Percentiles rank a stretch among this genome's conserved stretches.
Evolutionary conservation across 2,329 filamentous ascomycete genomes (phyloP).

Genomic region (Colletotrichum plurivorum): DNA sequence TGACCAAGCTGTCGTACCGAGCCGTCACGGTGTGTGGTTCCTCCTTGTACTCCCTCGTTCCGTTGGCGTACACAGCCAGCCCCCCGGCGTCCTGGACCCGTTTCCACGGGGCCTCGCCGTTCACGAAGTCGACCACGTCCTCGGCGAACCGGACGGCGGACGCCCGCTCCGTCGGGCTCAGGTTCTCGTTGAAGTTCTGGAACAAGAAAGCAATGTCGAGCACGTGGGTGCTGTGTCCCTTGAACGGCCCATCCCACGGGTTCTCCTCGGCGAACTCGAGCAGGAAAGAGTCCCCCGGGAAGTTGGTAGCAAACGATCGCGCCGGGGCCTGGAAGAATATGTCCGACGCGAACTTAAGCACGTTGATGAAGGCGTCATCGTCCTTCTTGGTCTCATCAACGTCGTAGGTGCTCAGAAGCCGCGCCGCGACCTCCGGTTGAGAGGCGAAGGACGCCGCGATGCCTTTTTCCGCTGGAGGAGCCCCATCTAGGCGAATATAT

Average conservation of each 20-base stretch:
- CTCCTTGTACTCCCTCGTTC: constrained; percentile 13
- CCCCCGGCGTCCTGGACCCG: constrained; percentile 1
- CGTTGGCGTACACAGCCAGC: constrained; percentile 2
- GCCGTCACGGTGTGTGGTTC: background rate
- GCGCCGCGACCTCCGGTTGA: background rate
- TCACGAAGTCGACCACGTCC: constrained; percentile 55
- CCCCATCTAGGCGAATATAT: constrained; percentile 14
- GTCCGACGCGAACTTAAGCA: constrained; percentile 20
- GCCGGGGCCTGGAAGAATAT: constrained; percentile 20
- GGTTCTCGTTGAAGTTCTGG: constrained; percentile 59
- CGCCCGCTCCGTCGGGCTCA: constrained; percentile 49
- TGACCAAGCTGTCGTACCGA: background rate
- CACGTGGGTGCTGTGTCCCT: constrained; percentile 58
- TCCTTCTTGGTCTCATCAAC: background rate
- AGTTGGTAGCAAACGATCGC: background rate
- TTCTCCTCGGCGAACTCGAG: constrained; percentile 62
- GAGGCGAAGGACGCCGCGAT: constrained; percentile 16
- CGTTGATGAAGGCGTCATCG: constrained; percentile 2
- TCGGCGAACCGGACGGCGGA: constrained; percentile 52
- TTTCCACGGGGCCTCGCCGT: constrained; percentile 46
- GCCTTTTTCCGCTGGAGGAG: background rate
- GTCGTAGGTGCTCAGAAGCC: constrained; percentile 1
- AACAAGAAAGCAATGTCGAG: constrained; percentile 60
- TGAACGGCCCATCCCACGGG: constrained; percentile 59
- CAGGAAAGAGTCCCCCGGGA: constrained; percentile 27